Percentiles rank a stretch among this genome's conserved stretches.
These are phyloP conservation scores for Naganishia vaughanmartiniae DNA, from an alignment of 768 basidiomycete species.

Conservation along the genomic window DNA sequence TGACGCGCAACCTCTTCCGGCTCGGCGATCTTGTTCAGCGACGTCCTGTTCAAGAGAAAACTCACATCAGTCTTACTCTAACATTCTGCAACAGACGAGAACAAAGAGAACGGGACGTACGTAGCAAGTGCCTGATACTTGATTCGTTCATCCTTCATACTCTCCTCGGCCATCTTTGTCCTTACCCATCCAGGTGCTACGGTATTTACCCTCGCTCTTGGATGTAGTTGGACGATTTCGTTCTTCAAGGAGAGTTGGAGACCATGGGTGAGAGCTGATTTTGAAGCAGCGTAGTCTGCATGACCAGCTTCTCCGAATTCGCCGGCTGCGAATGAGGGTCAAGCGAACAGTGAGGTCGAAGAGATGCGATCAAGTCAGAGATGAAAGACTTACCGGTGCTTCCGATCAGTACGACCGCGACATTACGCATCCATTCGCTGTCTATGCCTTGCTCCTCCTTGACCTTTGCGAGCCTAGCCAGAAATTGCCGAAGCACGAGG, in stretches of 20 bases:
- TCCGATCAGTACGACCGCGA: conserved; percentile 66
- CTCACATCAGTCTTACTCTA: not conserved
- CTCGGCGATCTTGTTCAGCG: conserved; percentile 66
- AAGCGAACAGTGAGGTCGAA: not conserved
- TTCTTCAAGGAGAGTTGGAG: conserved; percentile 69
- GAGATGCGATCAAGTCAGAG: not conserved
- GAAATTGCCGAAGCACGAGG: conserved; percentile 64
- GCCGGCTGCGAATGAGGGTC: conserved; percentile 57
- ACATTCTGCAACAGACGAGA: not conserved
- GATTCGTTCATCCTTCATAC: conserved; percentile 60
- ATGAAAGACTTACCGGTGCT: conserved; percentile 7
- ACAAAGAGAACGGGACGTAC: conserved; percentile 54
- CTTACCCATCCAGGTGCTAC: conserved; percentile 65
- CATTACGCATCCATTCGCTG: conserved; percentile 54
- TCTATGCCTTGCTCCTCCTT: conserved; percentile 52
- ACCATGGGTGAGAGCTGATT: conserved; percentile 52
- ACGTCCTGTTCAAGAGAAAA: conserved; percentile 56
- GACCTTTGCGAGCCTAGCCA: conserved; percentile 56
- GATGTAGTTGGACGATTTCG: conserved; percentile 65
- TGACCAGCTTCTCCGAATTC: conserved; percentile 70
- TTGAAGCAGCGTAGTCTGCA: conserved; percentile 41
- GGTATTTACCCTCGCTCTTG: conserved; percentile 63
- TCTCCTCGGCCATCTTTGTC: conserved; percentile 64
- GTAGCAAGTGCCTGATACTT: conserved; percentile 66
- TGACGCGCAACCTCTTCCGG: conserved; percentile 67